These are phyloP conservation scores for Mucor piriformis DNA, from an alignment of 371 early-diverging fungal species.

Conservation along the genomic window DNA sequence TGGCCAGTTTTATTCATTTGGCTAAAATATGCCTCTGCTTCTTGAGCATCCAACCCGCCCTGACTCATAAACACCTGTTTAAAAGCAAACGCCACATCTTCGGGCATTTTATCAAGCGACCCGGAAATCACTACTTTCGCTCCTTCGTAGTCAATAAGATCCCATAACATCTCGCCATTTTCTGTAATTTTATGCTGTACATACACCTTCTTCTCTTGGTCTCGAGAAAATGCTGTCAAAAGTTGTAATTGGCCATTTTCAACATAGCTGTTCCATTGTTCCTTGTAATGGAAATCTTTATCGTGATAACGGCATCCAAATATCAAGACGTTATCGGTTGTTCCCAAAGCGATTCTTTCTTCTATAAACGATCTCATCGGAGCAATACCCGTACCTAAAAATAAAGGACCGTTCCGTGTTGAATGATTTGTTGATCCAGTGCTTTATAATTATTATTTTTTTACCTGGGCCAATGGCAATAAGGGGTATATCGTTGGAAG, in stretches of 20 bases:
- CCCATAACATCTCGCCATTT: constrained; percentile 65
- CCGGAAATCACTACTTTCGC: constrained; percentile 76
- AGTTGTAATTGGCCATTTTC: constrained; percentile 52
- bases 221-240: constrained; percentile 81
- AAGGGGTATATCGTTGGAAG: constrained; percentile 54
- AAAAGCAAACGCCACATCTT: constrained; percentile 77
- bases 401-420: not conserved
- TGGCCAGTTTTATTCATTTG: constrained; percentile 67
- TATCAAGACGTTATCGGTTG: constrained; percentile 71
- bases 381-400: constrained; percentile 74
- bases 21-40: constrained; percentile 64
- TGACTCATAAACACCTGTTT: constrained; percentile 59
- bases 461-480: constrained; percentile 80
- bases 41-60: constrained; percentile 57
- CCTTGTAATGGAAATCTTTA: constrained; percentile 74
- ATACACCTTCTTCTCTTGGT: constrained; percentile 55
- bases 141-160: constrained; percentile 58
- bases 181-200: constrained; percentile 84
- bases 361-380: constrained; percentile 89
- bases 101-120: constrained; percentile 83
- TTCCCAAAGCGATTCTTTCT: constrained; percentile 50
- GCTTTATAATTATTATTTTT: not conserved
- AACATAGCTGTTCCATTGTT: constrained; percentile 64
- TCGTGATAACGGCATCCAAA: constrained; percentile 79
- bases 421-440: not conserved